These are phyloP conservation scores for Pezicula neosporulosa DNA, from an alignment of 2,329 filamentous ascomycete species.

Conservation along the genomic window DNA sequence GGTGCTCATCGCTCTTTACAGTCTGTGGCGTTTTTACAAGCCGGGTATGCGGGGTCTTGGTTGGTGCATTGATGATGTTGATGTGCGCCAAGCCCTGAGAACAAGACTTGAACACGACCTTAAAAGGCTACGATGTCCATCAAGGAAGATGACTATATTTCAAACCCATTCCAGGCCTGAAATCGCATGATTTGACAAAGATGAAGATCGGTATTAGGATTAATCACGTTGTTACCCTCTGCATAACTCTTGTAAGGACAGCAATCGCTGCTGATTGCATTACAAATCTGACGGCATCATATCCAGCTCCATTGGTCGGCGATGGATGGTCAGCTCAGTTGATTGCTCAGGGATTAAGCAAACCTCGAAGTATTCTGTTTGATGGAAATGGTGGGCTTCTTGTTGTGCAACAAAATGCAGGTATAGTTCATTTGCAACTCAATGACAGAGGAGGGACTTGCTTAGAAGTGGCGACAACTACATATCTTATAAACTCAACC, in stretches of 20 bases:
- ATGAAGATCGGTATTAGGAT: too few species aligned
- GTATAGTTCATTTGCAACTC: constrained; percentile 23
- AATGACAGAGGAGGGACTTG: constrained; percentile 20
- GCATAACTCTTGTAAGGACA: too few species aligned
- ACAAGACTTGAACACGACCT: neutral
- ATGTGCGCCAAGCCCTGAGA: neutral
- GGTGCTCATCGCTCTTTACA: too few species aligned
- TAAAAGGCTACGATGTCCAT: too few species aligned
- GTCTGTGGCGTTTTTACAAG: too few species aligned
- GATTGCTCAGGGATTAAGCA: constrained; percentile 19
- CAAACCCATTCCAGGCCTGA: too few species aligned
- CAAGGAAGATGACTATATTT: too few species aligned
- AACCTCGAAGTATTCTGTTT: constrained; percentile 26
- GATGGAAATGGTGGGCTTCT: constrained; percentile 27
- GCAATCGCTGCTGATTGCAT: neutral
- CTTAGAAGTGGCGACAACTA: constrained; percentile 17
- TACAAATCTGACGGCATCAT: constrained; percentile 7
- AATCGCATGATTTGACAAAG: too few species aligned
- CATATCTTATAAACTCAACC: constrained; percentile 14
- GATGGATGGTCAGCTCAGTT: constrained; percentile 26
- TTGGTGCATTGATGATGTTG: too few species aligned
- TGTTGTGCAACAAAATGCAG: constrained; percentile 22
- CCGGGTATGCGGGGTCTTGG: too few species aligned
- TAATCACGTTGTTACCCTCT: too few species aligned
- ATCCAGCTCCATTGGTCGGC: constrained; percentile 16